Evolutionary conservation across 345 rosid genomes (phyloP).

Genomic region (Nephelium lappaceum): DNA sequence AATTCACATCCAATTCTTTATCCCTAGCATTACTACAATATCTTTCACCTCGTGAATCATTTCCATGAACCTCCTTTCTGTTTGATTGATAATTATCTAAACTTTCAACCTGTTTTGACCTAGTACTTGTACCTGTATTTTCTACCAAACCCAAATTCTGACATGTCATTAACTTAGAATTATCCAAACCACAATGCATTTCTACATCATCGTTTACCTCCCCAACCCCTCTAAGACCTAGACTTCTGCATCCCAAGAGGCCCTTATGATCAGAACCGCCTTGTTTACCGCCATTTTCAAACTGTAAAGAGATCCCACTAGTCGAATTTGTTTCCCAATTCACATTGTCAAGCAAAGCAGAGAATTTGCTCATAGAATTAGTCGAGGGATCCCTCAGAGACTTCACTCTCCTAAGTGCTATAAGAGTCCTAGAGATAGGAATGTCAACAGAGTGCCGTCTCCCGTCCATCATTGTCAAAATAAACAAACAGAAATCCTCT

Average conservation of each 20-base stretch:
- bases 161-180: slow-evolving; percentile 29
- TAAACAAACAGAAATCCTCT: neutral
- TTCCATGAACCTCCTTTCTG: slow-evolving; percentile 28
- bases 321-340: slow-evolving; percentile 85
- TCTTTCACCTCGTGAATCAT: slow-evolving; percentile 32
- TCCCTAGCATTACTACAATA: slow-evolving; percentile 30
- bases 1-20: slow-evolving; percentile 38
- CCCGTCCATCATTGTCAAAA: slow-evolving; percentile 55
- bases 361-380: slow-evolving; percentile 89
- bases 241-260: slow-evolving; percentile 30
- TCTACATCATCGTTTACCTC: slow-evolving; percentile 37
- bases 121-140: slow-evolving; percentile 18
- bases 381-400: slow-evolving; percentile 96
- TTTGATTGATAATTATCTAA: slow-evolving; percentile 39
- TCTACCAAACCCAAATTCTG: slow-evolving; percentile 26
- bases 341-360: slow-evolving; percentile 75
- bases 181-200: slow-evolving; percentile 24
- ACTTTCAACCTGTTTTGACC: slow-evolving; percentile 17
- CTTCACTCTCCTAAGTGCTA: slow-evolving; percentile 87
- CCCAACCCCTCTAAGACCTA: slow-evolving; percentile 30
- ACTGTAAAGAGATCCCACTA: slow-evolving; percentile 69
- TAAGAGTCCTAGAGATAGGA: slow-evolving; percentile 88
- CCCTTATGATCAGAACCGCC: slow-evolving; percentile 35
- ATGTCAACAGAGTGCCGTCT: slow-evolving; percentile 88
- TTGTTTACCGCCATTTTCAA: slow-evolving; percentile 33